phyloP scores from a whole-genome alignment of 2,329 filamentous ascomycete genomes.

The Exophiala bonariae region DNA sequence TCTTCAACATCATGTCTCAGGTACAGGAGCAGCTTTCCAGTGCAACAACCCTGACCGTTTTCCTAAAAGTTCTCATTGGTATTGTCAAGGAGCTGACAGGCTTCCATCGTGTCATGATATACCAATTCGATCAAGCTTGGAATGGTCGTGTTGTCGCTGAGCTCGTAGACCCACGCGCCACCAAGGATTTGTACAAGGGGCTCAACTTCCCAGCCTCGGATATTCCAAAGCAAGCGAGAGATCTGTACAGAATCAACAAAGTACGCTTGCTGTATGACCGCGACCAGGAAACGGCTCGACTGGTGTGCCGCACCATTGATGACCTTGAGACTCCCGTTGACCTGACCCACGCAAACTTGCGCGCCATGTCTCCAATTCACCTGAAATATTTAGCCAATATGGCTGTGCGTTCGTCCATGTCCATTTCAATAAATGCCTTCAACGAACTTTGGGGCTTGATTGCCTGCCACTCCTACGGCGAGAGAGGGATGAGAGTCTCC shows the following conservation, averaged over 20 bases:
- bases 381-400: constrained; percentile 86
- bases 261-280: constrained; percentile 85
- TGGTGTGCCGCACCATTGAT: constrained; percentile 75
- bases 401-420: constrained; percentile 92
- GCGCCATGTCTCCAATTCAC: constrained; percentile 89
- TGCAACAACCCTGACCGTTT: constrained; percentile 67
- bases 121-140: constrained; percentile 80
- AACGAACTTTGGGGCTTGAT: constrained; percentile 85
- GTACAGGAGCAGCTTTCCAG: constrained; percentile 82
- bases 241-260: constrained; percentile 89
- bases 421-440: constrained; percentile 86
- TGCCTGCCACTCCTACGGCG: constrained; percentile 78
- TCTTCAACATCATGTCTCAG: constrained; percentile 89
- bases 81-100: constrained; percentile 87
- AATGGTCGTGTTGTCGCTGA: constrained; percentile 88
- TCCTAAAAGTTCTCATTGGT: constrained; percentile 79
- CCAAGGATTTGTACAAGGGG: constrained; percentile 81
- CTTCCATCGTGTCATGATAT: constrained; percentile 90
- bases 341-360: constrained; percentile 79
- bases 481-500: constrained; percentile 80
- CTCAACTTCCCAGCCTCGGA: constrained; percentile 86
- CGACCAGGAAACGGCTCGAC: constrained; percentile 73
- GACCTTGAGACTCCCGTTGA: constrained; percentile 76
- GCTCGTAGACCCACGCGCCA: constrained; percentile 75
- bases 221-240: constrained; percentile 80